phyloP scores from a whole-genome alignment of 2,329 filamentous ascomycete genomes.

The Beauveria bassiana region DNA sequence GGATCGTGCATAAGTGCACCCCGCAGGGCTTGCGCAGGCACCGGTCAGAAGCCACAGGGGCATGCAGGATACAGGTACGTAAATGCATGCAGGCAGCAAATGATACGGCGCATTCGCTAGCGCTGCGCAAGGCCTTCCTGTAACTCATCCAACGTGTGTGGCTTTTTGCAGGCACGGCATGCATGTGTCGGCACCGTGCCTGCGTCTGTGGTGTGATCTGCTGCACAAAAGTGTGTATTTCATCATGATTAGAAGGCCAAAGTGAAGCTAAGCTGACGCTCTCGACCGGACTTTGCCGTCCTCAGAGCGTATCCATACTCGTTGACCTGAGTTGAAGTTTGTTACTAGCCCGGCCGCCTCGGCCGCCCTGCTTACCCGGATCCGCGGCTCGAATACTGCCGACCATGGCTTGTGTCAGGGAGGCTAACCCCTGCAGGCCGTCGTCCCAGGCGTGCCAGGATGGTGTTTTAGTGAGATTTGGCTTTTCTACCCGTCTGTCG shows the following conservation, averaged over 20 bases:
- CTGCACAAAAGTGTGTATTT: background rate
- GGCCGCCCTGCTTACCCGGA: background rate
- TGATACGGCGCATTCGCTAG: background rate
- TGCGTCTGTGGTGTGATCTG: background rate
- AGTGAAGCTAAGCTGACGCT: too few relatives aligned
- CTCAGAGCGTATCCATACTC: too few relatives aligned
- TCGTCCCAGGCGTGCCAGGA: background rate
- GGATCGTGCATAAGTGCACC: conserved; percentile 7
- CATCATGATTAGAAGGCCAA: too few relatives aligned
- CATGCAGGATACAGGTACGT: background rate
- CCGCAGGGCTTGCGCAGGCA: background rate
- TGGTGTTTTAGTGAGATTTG: too few relatives aligned
- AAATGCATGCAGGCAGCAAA: background rate
- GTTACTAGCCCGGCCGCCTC: background rate
- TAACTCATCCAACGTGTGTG: background rate
- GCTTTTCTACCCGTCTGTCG: background rate
- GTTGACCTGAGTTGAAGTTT: too few relatives aligned
- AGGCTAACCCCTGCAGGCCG: background rate
- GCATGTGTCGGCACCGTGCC: background rate
- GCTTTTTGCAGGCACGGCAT: background rate
- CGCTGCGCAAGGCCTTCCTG: background rate
- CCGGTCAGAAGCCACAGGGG: background rate
- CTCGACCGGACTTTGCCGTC: too few relatives aligned
- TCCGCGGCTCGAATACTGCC: background rate
- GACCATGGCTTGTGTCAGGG: background rate